Conservation (phyloP, 2,329 filamentous ascomycete genomes). For the Daldinia sp. region DNA sequence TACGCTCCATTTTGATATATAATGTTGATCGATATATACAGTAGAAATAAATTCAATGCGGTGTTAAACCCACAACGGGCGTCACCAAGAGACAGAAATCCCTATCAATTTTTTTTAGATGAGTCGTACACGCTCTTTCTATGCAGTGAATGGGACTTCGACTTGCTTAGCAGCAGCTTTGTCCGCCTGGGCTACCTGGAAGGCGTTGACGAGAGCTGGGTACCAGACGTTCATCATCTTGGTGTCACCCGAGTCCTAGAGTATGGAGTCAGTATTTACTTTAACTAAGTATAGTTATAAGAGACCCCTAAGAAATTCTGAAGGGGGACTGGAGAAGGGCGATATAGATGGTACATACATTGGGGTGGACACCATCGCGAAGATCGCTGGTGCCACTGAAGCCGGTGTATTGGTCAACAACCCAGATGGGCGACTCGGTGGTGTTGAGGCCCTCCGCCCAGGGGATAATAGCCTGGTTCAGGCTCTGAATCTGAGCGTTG, state of each 20-base stretch:
- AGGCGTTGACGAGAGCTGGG: conserved; percentile 42
- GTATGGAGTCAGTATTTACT: background rate
- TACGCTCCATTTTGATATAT: background rate
- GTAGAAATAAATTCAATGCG: background rate
- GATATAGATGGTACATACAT: conserved; percentile 24
- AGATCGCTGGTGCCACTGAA: conserved; percentile 47
- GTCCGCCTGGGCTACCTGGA: conserved; percentile 40
- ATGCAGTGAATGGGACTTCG: conserved; percentile 39
- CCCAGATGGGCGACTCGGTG: conserved; percentile 52
- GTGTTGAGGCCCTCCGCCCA: conserved; percentile 51
- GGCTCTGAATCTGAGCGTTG: conserved; percentile 49
- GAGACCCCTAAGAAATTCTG: background rate
- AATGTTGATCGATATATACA: conserved; percentile 13
- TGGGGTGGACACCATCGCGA: conserved; percentile 53
- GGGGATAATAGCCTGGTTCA: conserved; percentile 50
- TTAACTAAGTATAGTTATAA: background rate
- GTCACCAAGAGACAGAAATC: background rate
- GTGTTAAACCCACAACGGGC: background rate
- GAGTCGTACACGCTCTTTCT: background rate
- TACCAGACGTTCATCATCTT: conserved; percentile 51
- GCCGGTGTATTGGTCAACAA: conserved; percentile 53
- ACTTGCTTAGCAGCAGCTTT: conserved; percentile 32
- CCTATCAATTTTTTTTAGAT: background rate
- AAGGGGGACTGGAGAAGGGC: background rate
- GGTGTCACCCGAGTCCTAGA: conserved; percentile 47